These are phyloP conservation scores for Suhomyces maxii DNA, from an alignment of 1,139 yeast species.

Conservation along the genomic window DNA sequence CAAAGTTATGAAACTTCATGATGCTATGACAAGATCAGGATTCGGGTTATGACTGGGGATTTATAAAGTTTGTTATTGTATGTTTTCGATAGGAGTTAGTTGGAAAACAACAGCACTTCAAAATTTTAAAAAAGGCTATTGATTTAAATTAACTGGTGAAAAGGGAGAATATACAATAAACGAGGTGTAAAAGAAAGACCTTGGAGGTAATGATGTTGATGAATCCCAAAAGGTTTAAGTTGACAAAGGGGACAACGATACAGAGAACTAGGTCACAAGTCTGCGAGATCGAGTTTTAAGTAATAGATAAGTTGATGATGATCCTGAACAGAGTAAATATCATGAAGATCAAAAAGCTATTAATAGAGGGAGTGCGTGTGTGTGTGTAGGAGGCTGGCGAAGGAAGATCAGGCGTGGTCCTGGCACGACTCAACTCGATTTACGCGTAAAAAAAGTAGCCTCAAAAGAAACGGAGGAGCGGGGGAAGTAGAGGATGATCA, in stretches of 20 bases:
- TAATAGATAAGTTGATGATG: too few species aligned
- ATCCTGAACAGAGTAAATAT: too few species aligned
- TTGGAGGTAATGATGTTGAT: background rate
- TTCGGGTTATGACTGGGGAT: too few species aligned
- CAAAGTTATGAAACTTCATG: constrained; percentile 1
- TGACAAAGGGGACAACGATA: background rate
- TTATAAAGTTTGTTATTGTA: too few species aligned
- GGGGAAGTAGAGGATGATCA: background rate
- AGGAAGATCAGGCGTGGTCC: background rate
- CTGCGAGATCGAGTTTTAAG: too few species aligned
- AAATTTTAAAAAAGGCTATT: too few species aligned
- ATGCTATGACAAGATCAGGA: background rate
- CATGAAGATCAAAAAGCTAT: constrained; percentile 1
- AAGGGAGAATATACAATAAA: background rate
- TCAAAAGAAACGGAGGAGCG: background rate
- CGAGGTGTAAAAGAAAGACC: background rate
- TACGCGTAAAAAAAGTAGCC: background rate
- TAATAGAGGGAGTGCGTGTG: constrained; percentile 2
- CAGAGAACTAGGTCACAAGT: background rate
- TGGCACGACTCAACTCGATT: background rate
- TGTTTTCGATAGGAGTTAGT: too few species aligned
- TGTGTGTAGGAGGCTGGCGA: background rate
- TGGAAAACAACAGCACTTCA: background rate
- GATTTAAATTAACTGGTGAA: background rate
- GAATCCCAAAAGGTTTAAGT: background rate